Percentiles rank a stretch among this genome's conserved stretches.
Conservation (phyloP, 2,329 filamentous ascomycete genomes). For the Rutstroemia sydowiana region DNA sequence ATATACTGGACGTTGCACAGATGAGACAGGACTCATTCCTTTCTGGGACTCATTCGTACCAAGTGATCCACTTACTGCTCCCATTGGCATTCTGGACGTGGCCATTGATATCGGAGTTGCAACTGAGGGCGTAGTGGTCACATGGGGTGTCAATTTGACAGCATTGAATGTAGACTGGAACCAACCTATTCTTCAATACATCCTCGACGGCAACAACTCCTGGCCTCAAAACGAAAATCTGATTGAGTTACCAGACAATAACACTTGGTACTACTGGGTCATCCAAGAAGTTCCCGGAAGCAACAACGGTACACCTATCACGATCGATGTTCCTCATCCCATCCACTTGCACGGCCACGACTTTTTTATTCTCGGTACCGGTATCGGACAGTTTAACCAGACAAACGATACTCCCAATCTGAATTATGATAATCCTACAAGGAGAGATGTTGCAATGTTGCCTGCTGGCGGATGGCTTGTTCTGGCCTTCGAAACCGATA, state of each 20-base stretch:
- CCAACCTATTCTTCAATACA: slow-evolving; percentile 34
- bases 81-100: slow-evolving; percentile 1
- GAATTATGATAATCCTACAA: slow-evolving; percentile 36
- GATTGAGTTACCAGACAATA: slow-evolving; percentile 11
- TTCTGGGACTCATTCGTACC: slow-evolving; percentile 10
- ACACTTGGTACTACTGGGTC: slow-evolving; percentile 14
- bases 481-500: slow-evolving; percentile 29
- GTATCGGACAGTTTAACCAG: slow-evolving; percentile 9
- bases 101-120: slow-evolving; percentile 7
- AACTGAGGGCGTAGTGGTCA: slow-evolving; percentile 11
- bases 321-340: slow-evolving; percentile 29
- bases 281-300: slow-evolving; percentile 9
- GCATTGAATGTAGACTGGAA: slow-evolving; percentile 35
- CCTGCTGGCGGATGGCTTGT: slow-evolving; percentile 14
- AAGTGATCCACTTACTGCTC: not conserved
- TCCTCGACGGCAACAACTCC: slow-evolving; percentile 20
- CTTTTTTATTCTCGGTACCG: slow-evolving; percentile 33
- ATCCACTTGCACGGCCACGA: slow-evolving; percentile 41
- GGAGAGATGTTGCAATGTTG: slow-evolving; percentile 44
- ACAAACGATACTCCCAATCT: not conserved
- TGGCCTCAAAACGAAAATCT: slow-evolving; percentile 14
- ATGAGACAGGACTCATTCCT: slow-evolving; percentile 6
- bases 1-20: slow-evolving; percentile 6
- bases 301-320: not conserved
- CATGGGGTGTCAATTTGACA: slow-evolving; percentile 7